Evolutionary conservation across 371 early-diverging fungal genomes (phyloP).

Genomic region (Entomophthora muscae): DNA sequence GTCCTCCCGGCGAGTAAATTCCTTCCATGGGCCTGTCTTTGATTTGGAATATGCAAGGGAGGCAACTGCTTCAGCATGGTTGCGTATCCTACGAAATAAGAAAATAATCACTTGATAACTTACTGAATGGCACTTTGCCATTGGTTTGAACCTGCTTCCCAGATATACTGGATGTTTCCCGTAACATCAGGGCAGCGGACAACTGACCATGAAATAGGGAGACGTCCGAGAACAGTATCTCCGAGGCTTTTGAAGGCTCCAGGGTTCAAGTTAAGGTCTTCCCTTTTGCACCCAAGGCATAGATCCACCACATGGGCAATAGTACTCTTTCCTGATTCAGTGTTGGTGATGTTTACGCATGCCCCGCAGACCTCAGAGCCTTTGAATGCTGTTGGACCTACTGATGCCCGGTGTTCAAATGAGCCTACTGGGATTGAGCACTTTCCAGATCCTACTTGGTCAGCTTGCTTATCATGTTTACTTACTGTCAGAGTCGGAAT

Average conservation of each 20-base stretch:
- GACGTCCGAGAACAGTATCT: neutral
- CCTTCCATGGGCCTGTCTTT: no score
- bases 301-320: slow-evolving; percentile 5
- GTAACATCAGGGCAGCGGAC: no score
- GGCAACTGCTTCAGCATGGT: no score
- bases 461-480: no score
- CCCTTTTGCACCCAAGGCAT: neutral
- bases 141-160: slow-evolving; percentile 2
- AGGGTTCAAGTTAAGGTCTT: neutral
- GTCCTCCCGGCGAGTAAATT: no score
- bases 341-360: slow-evolving; percentile 1
- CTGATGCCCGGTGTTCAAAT: neutral
- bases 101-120: no score
- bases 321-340: neutral
- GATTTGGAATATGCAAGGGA: no score
- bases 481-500: no score
- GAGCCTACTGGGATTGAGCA: slow-evolving; percentile 2
- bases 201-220: neutral
- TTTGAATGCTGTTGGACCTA: neutral
- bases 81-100: no score
- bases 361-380: neutral
- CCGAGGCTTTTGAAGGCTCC: neutral
- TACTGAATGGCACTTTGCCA: slow-evolving; percentile 6
- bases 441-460: slow-evolving; percentile 1
- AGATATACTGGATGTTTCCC: no score